Evolutionary conservation across 129 eudicot genomes (phyloP).

Genomic region (Logfia minima): DNA sequence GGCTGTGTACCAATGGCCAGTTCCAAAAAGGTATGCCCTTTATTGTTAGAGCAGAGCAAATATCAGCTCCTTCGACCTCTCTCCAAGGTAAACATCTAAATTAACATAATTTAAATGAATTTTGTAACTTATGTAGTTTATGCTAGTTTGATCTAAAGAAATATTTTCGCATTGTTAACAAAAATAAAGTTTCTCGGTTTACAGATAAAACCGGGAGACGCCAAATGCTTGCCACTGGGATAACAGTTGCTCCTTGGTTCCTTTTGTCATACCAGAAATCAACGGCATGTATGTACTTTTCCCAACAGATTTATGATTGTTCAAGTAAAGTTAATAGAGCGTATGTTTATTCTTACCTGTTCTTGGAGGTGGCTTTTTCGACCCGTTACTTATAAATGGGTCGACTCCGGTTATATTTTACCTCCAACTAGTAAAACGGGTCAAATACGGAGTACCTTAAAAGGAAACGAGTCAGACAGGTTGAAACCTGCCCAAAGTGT

Average conservation of each 20-base stretch:
- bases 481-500: not conserved
- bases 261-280: constrained; percentile 52
- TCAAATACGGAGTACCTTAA: not conserved
- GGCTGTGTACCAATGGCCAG: constrained; percentile 47
- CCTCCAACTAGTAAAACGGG: not conserved
- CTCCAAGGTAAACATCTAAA: constrained; percentile 37
- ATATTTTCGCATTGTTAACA: not conserved
- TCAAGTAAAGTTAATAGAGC: not conserved
- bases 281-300: constrained; percentile 57
- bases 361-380: not conserved
- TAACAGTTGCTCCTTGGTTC: constrained; percentile 61
- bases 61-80: constrained; percentile 47
- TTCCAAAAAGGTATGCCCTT: constrained; percentile 39
- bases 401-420: not conserved
- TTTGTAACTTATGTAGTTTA: constrained; percentile 19
- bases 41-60: constrained; percentile 59
- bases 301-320: constrained; percentile 3
- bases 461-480: constrained; percentile 4
- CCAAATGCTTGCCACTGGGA: constrained; percentile 67
- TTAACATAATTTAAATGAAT: not conserved
- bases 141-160: not conserved
- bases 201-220: constrained; percentile 82
- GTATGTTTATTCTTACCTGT: not conserved
- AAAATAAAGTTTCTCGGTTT: not conserved
- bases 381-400: not conserved